Evolutionary conservation across 2,329 filamentous ascomycete genomes (phyloP), one percentile per base, ranked within the genome.

Genomic region (Claviceps citrina): DNA sequence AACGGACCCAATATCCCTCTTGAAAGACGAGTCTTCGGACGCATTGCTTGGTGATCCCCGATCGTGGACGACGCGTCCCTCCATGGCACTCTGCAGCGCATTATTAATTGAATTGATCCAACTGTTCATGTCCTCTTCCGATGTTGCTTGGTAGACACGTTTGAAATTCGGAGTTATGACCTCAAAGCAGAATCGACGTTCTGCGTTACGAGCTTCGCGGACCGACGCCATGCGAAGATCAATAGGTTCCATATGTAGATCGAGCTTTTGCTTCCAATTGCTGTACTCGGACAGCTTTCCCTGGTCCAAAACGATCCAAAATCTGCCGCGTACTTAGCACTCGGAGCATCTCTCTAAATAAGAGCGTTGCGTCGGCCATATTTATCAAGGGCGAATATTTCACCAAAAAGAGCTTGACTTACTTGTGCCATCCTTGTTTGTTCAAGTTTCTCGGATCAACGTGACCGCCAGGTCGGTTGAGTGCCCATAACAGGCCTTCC

Each of bases 341-440:
- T 8, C 2, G 20, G 9, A 32, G 5, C 13, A 15, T 37, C 12
- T 30, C 15, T 19, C n/a, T 2, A n/a, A 8, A 7, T 9, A 28
- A 0, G 7, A 6, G 16, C 3, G 16, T 19, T 28, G 24, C 10
- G 16, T 20, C 7, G 8, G 5, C n/a, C 25, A 12, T 37, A 18
- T 10, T 27, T 27, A 8, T 9, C 7, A 31, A 9, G 15, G n/a
- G 16, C 25, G 2, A 19, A 35, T 15, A 25, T 12, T 15, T n/a
- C 18, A 10, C 28, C 32, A 19, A 31, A 32, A 7, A n/a, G 13
- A 36, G 19, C 3, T 5, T 13, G 37, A 72, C 81, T 64, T 67
- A 93, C 84, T 98, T 98, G 60, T 98, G 91, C 91, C 91, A 98
- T 38, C 85, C 87, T 60, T 93, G 86, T 58, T 96, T 95, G 55